These are phyloP conservation scores for Mycothermus thermophilus DNA, from an alignment of 495 filamentous ascomycete species.

Conservation along the genomic window DNA sequence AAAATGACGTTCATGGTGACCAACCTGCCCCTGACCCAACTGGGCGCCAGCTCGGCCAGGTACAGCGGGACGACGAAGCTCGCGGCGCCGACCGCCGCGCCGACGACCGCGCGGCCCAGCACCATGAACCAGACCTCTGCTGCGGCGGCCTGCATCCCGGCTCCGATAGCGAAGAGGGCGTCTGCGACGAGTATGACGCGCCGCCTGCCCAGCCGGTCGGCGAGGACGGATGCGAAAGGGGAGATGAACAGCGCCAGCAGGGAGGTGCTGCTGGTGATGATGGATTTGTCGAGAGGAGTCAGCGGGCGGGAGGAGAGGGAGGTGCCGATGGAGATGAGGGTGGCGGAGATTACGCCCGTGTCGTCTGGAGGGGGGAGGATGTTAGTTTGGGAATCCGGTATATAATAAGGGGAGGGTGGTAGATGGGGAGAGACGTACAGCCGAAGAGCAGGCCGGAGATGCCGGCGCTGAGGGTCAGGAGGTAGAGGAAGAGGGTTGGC, in stretches of 20 bases:
- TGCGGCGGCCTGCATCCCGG: constrained; percentile 55
- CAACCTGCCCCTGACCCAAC: constrained; percentile 56
- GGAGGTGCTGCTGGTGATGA: constrained; percentile 72
- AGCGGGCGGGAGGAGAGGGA: constrained; percentile 56
- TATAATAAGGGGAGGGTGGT: background rate
- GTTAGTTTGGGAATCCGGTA: too few species aligned
- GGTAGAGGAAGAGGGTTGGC: constrained; percentile 46
- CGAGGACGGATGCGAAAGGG: constrained; percentile 61
- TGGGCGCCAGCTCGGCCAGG: constrained; percentile 73
- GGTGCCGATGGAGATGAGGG: constrained; percentile 61
- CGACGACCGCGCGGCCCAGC: constrained; percentile 63
- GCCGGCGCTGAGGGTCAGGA: constrained; percentile 64
- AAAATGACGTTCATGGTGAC: constrained; percentile 68
- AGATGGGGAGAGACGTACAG: constrained; percentile 43
- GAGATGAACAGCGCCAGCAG: constrained; percentile 65
- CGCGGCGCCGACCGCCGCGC: constrained; percentile 67
- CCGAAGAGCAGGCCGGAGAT: constrained; percentile 82
- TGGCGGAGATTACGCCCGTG: constrained; percentile 84
- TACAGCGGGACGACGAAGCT: constrained; percentile 75
- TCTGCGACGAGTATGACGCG: constrained; percentile 69
- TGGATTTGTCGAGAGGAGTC: constrained; percentile 63
- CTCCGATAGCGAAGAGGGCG: constrained; percentile 60
- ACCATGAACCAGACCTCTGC: constrained; percentile 57
- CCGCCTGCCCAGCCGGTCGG: constrained; percentile 62
- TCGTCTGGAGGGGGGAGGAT: constrained; percentile 37